phyloP scores from a whole-genome alignment of 345 rosid species.

The Hibiscus trionum region DNA sequence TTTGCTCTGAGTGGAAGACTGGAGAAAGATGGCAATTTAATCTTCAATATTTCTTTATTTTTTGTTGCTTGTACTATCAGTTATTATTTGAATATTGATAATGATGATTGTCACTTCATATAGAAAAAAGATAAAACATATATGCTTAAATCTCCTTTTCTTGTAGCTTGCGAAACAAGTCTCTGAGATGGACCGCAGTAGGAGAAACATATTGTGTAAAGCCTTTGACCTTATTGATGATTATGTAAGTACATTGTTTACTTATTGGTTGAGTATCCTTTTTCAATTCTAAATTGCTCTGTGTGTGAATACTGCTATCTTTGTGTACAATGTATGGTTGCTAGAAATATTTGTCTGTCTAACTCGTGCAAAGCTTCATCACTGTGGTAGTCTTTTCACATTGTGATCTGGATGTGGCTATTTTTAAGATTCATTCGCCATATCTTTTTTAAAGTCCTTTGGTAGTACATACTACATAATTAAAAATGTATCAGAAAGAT shows the following conservation, averaged over 20 bases:
- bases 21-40: neutral
- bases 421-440: neutral
- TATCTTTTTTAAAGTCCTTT: neutral
- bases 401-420: neutral
- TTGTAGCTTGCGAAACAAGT: slow-evolving; percentile 87
- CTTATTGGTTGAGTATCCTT: slow-evolving; percentile 11
- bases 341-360: slow-evolving; percentile 2
- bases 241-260: slow-evolving; percentile 41
- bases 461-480: neutral
- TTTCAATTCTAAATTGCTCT: slow-evolving; percentile 2
- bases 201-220: slow-evolving; percentile 56
- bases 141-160: slow-evolving; percentile 11
- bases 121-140: neutral
- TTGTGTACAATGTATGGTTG: neutral
- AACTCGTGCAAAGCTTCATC: slow-evolving; percentile 4
- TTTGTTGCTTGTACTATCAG: neutral
- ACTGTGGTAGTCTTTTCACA: neutral
- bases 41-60: neutral
- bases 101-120: neutral
- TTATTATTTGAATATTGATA: neutral
- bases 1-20: neutral
- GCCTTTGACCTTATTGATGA: slow-evolving; percentile 79
- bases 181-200: slow-evolving; percentile 60
- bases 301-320: slow-evolving; percentile 1
- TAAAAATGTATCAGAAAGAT: neutral